A percentile compares a stretch with the other conserved stretches of the same genome.
phyloP scores from a whole-genome alignment of 768 basidiomycete genomes.

The Hygrophorus russula region DNA sequence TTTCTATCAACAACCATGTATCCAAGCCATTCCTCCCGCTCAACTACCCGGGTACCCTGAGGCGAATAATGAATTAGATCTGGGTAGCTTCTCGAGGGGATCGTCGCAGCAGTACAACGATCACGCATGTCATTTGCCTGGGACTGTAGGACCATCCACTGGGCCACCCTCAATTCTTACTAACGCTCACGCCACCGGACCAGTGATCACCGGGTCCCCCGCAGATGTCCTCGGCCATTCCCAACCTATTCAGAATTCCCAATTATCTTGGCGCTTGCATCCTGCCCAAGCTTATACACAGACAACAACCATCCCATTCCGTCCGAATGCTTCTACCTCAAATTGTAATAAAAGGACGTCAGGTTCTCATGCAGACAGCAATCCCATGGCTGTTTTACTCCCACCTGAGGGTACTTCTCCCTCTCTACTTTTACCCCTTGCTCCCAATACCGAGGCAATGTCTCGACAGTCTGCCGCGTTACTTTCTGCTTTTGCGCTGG shows the following conservation, averaged over 20 bases:
- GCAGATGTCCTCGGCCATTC: slow-evolving; percentile 18
- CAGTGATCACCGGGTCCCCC: slow-evolving; percentile 29
- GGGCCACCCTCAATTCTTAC: slow-evolving; percentile 21
- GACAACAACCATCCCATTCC: neutral
- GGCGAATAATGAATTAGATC: slow-evolving; percentile 1
- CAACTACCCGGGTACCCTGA: neutral
- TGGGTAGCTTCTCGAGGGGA: slow-evolving; percentile 36
- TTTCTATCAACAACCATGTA: neutral
- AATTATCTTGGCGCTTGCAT: slow-evolving; percentile 17
- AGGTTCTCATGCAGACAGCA: neutral
- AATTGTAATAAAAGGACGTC: neutral
- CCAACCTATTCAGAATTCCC: slow-evolving; percentile 29
- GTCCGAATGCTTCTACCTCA: neutral
- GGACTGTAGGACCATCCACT: slow-evolving; percentile 25
- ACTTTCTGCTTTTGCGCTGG: neutral
- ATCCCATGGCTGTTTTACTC: slow-evolving; percentile 33
- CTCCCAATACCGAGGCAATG: neutral
- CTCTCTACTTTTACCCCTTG: neutral
- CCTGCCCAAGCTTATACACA: slow-evolving; percentile 9
- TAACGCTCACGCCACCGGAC: slow-evolving; percentile 31
- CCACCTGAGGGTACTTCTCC: slow-evolving; percentile 16
- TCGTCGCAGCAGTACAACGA: slow-evolving; percentile 34
- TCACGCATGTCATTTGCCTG: slow-evolving; percentile 31
- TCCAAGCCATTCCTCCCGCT: neutral
- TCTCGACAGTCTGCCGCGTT: neutral